Conservation (phyloP, 2,329 filamentous ascomycete species). For the Beauveria medogensis region DNA sequence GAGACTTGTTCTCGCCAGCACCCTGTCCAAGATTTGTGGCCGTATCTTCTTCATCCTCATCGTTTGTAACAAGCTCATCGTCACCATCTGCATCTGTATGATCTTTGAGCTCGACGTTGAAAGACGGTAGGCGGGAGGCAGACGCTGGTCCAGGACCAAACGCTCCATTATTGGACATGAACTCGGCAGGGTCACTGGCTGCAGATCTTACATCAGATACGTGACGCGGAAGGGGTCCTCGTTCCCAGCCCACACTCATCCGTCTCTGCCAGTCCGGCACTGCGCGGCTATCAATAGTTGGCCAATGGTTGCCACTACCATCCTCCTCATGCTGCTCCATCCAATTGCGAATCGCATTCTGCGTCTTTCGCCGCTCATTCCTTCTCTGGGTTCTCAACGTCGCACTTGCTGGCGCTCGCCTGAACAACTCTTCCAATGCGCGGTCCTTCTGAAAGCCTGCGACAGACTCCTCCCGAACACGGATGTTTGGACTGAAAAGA, state of each 20-base stretch:
- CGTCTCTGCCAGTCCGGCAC: conserved; percentile 42
- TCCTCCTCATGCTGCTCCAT: conserved; percentile 65
- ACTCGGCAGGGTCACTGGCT: conserved; percentile 56
- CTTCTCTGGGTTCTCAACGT: conserved; percentile 51
- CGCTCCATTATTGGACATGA: conserved; percentile 44
- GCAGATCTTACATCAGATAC: conserved; percentile 51
- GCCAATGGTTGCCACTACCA: conserved; percentile 40
- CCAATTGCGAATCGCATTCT: conserved; percentile 80
- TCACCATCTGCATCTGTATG: conserved; percentile 83
- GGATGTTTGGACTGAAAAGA: conserved; percentile 64
- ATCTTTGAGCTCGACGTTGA: conserved; percentile 37
- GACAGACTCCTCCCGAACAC: conserved; percentile 77
- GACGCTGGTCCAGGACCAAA: conserved; percentile 21
- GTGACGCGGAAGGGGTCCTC: conserved; percentile 37
- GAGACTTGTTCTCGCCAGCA: conserved; percentile 19
- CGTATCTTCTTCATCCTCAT: conserved; percentile 58
- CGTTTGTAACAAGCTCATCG: conserved; percentile 78
- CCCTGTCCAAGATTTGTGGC: conserved; percentile 33
- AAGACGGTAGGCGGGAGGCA: conserved; percentile 29
- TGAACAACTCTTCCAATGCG: conserved; percentile 86
- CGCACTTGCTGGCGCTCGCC: conserved; percentile 58
- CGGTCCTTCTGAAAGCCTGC: conserved; percentile 84
- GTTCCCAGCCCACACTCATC: conserved; percentile 44
- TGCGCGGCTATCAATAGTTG: conserved; percentile 37
- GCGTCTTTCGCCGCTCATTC: conserved; percentile 62